Evolutionary conservation across 805 yeast species (phyloP).

Genomic region (Saccharomycopsis sp.): DNA sequence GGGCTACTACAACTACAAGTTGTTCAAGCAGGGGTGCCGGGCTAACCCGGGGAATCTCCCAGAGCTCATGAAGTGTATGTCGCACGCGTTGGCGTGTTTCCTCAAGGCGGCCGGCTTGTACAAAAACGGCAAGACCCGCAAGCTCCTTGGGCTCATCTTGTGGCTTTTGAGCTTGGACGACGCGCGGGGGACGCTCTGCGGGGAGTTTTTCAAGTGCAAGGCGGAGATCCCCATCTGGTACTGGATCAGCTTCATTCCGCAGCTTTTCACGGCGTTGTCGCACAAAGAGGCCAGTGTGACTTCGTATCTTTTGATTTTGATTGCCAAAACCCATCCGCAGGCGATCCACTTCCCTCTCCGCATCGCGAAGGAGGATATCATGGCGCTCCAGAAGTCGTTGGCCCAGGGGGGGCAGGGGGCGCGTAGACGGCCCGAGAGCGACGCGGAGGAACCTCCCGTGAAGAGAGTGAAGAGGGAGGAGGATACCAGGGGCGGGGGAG

Average conservation of each 20-base stretch:
- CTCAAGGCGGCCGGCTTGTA: conserved; percentile 97
- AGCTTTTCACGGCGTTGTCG: conserved; percentile 78
- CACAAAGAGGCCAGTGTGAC: conserved; percentile 87
- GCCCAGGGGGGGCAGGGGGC: too few species aligned
- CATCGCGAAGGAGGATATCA: conserved; percentile 90
- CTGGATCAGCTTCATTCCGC: conserved; percentile 97
- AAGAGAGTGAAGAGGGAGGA: neutral
- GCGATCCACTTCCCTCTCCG: conserved; percentile 93
- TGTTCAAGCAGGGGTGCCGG: conserved; percentile 55
- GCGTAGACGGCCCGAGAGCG: too few species aligned
- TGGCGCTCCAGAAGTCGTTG: conserved; percentile 71
- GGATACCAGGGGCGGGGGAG: neutral
- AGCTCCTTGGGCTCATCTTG: conserved; percentile 76
- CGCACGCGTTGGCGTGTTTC: conserved; percentile 91
- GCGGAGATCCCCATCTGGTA: conserved; percentile 99
- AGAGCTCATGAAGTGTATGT: conserved; percentile 69
- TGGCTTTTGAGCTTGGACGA: conserved; percentile 95
- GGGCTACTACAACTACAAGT: conserved; percentile 90
- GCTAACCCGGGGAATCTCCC: conserved; percentile 41
- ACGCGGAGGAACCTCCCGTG: neutral
- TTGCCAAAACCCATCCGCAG: conserved; percentile 96
- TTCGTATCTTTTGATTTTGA: conserved; percentile 77
- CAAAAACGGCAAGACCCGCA: conserved; percentile 86
- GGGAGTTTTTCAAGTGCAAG: conserved; percentile 83
- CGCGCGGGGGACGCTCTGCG: conserved; percentile 65